Conservation (phyloP, 345 rosid species). For the Linum lewisii region DNA sequence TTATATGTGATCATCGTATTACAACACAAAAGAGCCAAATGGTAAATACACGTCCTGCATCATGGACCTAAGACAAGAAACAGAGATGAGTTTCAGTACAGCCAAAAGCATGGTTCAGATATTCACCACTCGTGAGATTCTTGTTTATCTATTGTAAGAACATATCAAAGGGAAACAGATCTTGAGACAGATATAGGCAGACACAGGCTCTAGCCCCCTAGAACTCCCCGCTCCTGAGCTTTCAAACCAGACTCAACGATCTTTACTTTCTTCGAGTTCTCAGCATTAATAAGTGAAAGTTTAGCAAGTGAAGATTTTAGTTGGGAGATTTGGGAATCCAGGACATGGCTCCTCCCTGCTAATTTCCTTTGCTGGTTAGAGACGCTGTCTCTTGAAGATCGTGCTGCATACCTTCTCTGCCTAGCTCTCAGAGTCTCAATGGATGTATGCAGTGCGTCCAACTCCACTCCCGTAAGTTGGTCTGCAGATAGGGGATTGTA, state of each 20-base stretch:
- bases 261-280: conserved; percentile 56
- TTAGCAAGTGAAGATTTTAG: conserved; percentile 56
- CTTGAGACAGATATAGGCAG: no score
- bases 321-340: conserved; percentile 49
- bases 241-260: conserved; percentile 57
- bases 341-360: conserved; percentile 27
- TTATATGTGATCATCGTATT: background rate
- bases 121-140: background rate
- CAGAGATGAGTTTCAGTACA: background rate
- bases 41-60: background rate
- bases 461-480: conserved; percentile 51
- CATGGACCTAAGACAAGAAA: no score
- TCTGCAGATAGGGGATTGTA: conserved; percentile 33
- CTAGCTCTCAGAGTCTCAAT: conserved; percentile 62
- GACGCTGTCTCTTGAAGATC: conserved; percentile 29
- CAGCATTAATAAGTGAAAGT: conserved; percentile 61
- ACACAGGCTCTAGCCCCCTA: no score
- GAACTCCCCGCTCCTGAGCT: conserved; percentile 25
- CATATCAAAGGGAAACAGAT: no score
- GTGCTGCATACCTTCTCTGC: conserved; percentile 33
- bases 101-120: background rate
- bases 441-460: conserved; percentile 62
- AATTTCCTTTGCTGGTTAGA: conserved; percentile 31
- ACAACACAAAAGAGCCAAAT: background rate
- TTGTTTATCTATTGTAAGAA: no score